A percentile compares a stretch with the other conserved stretches of the same genome.
Evolutionary conservation across 2,329 filamentous ascomycete species (phyloP).

Genomic region (Diplodia corticola): DNA sequence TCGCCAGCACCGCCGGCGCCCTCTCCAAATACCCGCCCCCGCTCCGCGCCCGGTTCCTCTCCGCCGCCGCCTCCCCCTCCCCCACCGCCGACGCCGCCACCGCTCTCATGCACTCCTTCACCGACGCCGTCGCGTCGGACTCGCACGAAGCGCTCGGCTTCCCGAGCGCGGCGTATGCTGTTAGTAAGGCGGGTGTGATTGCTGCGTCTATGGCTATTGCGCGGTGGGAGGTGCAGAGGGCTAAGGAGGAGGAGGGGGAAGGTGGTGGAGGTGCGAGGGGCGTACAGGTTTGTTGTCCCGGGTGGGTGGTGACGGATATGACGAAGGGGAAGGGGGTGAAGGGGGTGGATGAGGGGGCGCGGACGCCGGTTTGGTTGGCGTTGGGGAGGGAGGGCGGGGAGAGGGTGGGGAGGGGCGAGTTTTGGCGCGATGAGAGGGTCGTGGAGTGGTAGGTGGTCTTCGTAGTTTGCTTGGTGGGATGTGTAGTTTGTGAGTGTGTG

Average conservation of each 20-base stretch:
- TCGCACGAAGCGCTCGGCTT: slow-evolving; percentile 51
- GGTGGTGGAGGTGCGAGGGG: too few species aligned
- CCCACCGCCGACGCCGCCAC: slow-evolving; percentile 27
- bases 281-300: slow-evolving; percentile 47
- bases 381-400: slow-evolving; percentile 41
- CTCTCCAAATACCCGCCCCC: slow-evolving; percentile 50
- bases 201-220: slow-evolving; percentile 45
- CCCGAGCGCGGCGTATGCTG: slow-evolving; percentile 52
- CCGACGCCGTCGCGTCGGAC: slow-evolving; percentile 47
- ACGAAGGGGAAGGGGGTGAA: slow-evolving; percentile 43
- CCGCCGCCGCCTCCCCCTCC: slow-evolving; percentile 26
- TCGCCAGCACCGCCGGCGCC: slow-evolving; percentile 39
- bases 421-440: slow-evolving; percentile 43
- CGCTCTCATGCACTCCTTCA: slow-evolving; percentile 53
- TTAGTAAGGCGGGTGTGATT: slow-evolving; percentile 49
- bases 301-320: slow-evolving; percentile 52
- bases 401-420: slow-evolving; percentile 27
- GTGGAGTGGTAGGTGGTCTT: slow-evolving; percentile 40
- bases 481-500: too few species aligned
- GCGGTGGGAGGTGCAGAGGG: slow-evolving; percentile 42
- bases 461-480: too few species aligned
- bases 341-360: slow-evolving; percentile 47
- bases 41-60: slow-evolving; percentile 47
- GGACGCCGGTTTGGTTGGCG: slow-evolving; percentile 47
- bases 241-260: slow-evolving; percentile 42